Percentiles rank a stretch among this genome's conserved stretches.
Evolutionary conservation across 345 rosid genomes (phyloP).

Genomic region (Streptanthus diversifolius): DNA sequence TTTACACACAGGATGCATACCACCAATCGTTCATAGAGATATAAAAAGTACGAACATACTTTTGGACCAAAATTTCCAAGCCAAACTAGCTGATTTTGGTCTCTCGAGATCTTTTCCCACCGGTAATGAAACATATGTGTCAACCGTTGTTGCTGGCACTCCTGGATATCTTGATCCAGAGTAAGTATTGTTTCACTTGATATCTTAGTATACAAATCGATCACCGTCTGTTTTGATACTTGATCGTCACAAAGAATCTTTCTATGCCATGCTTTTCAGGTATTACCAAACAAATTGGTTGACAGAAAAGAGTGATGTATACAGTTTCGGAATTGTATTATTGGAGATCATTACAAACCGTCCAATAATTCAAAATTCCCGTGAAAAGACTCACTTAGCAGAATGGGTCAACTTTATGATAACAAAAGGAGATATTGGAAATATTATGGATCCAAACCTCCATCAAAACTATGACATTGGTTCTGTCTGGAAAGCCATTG

Average conservation of each 20-base stretch:
- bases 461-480: slow-evolving; percentile 12
- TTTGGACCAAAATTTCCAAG: slow-evolving; percentile 35
- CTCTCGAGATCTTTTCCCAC: slow-evolving; percentile 33
- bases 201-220: neutral
- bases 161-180: slow-evolving; percentile 50
- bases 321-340: slow-evolving; percentile 43
- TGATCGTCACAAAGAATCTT: neutral
- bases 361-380: slow-evolving; percentile 15
- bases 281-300: slow-evolving; percentile 31
- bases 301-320: slow-evolving; percentile 44
- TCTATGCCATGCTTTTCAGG: slow-evolving; percentile 17
- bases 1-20: slow-evolving; percentile 44
- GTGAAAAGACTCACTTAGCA: slow-evolving; percentile 19
- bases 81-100: slow-evolving; percentile 47
- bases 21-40: slow-evolving; percentile 45
- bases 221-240: neutral
- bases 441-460: slow-evolving; percentile 27
- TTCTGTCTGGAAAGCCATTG: slow-evolving; percentile 27
- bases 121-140: slow-evolving; percentile 28
- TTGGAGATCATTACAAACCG: slow-evolving; percentile 42
- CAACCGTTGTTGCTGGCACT: slow-evolving; percentile 26
- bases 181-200: slow-evolving; percentile 20
- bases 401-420: slow-evolving; percentile 22
- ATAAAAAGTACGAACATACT: slow-evolving; percentile 44
- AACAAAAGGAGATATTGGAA: slow-evolving; percentile 12